Base-by-base conservation (phyloP, 352 stramenopile genomes). In the Phytophthora cactorum region DNA sequence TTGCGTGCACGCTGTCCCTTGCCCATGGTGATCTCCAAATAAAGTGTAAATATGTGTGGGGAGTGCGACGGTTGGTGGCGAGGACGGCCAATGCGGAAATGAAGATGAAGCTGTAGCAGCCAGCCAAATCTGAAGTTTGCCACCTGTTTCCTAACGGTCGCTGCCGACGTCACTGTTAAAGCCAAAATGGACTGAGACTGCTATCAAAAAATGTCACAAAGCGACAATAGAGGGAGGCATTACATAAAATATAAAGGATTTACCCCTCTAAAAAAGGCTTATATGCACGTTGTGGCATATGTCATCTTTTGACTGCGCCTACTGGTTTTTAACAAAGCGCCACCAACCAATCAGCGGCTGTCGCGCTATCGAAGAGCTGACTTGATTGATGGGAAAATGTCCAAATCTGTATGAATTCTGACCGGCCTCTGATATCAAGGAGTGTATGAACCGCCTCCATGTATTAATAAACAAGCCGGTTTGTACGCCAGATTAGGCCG, bases 1-100 rank as follows among this genome's bases (percentile, higher is more conserved):
- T 86, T 82, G 39, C 75, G 77, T 58, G 80, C 74, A 52, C 82
- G 81, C 66, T 92, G 84, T 74, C 72, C 84, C 67, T 92, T 92
- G 70, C 84, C 84, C 84, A 92, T 92, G 45, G 41, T 54, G 52
- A 54, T 66, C 64, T 62, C 0, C 22, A 22, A 22, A 22, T 22
- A 22, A 22, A 22, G 22, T 22, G 22, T 22, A 22, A 22, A 22
- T 22, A 22, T 1, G 52, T 59, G 41, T 43, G 57, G 32, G 51
- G 63, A 66, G 54, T 50, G 54, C 44, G 32, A 46, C 17, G 39
- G 43, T 53, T 61, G 43, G 62, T 45, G 52, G 53, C 45, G 50
- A 29, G 36, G 51, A 38, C 52, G 38, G 59, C 66, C 46, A 55
- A 73, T 45, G 53, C 12, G 39, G 49, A 59, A 73, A 73, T 73